These are phyloP conservation scores for Prunus mume DNA, from an alignment of 306 rosid species.

Conservation along the genomic window DNA sequence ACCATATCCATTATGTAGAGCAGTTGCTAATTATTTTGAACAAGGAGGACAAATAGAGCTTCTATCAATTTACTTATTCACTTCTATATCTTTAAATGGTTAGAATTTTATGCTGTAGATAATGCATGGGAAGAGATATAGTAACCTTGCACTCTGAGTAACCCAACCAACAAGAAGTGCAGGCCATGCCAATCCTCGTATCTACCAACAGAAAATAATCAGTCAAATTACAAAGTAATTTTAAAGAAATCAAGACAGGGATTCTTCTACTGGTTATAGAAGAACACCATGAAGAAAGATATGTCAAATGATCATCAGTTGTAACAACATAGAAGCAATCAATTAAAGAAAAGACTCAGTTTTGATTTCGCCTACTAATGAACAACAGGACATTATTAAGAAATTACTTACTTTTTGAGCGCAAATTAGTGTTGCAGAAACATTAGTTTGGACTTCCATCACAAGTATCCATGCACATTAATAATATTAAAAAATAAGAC, in stretches of 20 bases:
- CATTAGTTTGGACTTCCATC: background rate
- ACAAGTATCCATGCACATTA: background rate
- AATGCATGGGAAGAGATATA: slow-evolving; percentile 19
- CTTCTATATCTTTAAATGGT: background rate
- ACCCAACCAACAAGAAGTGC: slow-evolving; percentile 68
- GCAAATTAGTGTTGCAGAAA: background rate
- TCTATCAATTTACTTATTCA: background rate
- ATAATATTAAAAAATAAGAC: background rate
- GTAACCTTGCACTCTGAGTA: slow-evolving; percentile 82
- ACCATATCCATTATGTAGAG: background rate
- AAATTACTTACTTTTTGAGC: background rate
- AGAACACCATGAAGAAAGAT: background rate
- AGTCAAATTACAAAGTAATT: slow-evolving; percentile 15
- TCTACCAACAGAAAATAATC: slow-evolving; percentile 37
- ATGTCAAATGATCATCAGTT: background rate
- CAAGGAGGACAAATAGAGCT: background rate
- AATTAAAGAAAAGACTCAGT: background rate
- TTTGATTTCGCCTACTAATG: background rate
- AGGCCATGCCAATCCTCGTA: slow-evolving; percentile 88
- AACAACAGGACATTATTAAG: background rate
- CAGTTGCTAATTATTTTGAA: slow-evolving; percentile 2
- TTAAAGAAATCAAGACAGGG: slow-evolving; percentile 6
- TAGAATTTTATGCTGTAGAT: slow-evolving; percentile 2
- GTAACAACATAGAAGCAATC: background rate
- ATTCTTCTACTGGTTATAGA: background rate